phyloP scores from a whole-genome alignment of 352 stramenopile species.

The Phytopythium cucurbitacearum region DNA sequence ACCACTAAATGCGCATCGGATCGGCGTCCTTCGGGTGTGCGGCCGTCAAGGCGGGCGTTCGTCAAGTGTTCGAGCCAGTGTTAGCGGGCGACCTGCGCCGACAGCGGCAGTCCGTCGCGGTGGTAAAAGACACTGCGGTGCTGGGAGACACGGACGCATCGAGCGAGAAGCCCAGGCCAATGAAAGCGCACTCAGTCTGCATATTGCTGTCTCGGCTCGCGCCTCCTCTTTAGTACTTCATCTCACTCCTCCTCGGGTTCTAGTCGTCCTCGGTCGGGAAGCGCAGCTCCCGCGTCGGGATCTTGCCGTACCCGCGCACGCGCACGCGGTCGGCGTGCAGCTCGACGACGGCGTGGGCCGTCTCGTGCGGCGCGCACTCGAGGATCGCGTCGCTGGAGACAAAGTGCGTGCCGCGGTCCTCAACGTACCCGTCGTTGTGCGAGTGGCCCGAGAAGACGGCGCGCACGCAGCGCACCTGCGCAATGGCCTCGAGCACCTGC shows the following conservation, averaged over 20 bases:
- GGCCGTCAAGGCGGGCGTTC: too few species aligned
- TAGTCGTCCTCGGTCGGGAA: conserved; percentile 16
- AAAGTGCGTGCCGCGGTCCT: conserved; percentile 52
- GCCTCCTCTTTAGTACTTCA: background rate
- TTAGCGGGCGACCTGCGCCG: too few species aligned
- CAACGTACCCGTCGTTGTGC: conserved; percentile 52
- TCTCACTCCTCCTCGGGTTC: background rate
- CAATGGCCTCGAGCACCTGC: conserved; percentile 46
- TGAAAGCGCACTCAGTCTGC: background rate
- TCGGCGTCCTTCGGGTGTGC: too few species aligned
- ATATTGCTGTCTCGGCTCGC: background rate
- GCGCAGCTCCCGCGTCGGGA: conserved; percentile 47
- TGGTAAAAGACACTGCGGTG: too few species aligned
- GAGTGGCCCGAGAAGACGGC: conserved; percentile 71
- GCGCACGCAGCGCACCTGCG: conserved; percentile 39
- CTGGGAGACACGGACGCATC: background rate
- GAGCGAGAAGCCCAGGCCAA: background rate
- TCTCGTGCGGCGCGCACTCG: conserved; percentile 55
- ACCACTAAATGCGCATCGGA: conserved; percentile 37
- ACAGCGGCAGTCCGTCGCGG: too few species aligned
- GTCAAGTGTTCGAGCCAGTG: too few species aligned
- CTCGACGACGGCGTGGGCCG: conserved; percentile 56
- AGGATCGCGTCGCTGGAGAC: conserved; percentile 67
- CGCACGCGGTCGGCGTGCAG: conserved; percentile 49
- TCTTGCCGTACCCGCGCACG: conserved; percentile 54